These are phyloP conservation scores for Triticum timopheevii DNA, from an alignment of 176 grass and related monocot species.

Conservation along the genomic window DNA sequence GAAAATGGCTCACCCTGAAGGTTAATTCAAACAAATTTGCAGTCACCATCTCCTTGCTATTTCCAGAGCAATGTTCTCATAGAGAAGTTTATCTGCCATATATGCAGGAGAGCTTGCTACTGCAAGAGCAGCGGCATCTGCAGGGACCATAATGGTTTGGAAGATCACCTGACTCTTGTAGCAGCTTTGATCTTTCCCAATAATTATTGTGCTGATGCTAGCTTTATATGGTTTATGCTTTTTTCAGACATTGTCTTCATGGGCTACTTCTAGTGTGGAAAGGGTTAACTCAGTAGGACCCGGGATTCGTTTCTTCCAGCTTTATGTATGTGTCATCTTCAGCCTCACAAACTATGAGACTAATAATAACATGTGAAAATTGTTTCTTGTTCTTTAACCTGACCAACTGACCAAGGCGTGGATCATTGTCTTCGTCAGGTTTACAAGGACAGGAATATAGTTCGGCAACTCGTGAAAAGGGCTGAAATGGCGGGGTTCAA, in stretches of 20 bases:
- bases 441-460: conserved; percentile 88
- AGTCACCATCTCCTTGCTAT: neutral
- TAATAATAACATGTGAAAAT: neutral
- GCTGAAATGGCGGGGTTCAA: conserved; percentile 94
- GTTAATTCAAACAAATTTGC: conserved; percentile 14
- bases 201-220: conserved; percentile 9
- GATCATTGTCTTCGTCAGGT: conserved; percentile 40
- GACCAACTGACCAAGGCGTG: neutral
- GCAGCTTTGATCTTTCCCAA: neutral
- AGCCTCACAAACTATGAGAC: neutral
- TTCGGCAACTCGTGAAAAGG: conserved; percentile 68
- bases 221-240: neutral
- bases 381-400: conserved; percentile 6
- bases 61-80: conserved; percentile 3
- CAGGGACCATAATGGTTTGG: conserved; percentile 90
- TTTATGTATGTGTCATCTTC: conserved; percentile 59
- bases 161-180: neutral
- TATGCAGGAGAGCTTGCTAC: conserved; percentile 87
- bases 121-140: conserved; percentile 81
- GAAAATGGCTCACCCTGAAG: conserved; percentile 98
- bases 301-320: conserved; percentile 94
- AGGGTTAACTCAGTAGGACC: conserved; percentile 88
- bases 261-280: conserved; percentile 84
- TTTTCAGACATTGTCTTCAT: conserved; percentile 85
- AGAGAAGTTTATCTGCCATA: neutral